phyloP scores from a whole-genome alignment of 345 rosid species.

The Brassica cretica region DNA sequence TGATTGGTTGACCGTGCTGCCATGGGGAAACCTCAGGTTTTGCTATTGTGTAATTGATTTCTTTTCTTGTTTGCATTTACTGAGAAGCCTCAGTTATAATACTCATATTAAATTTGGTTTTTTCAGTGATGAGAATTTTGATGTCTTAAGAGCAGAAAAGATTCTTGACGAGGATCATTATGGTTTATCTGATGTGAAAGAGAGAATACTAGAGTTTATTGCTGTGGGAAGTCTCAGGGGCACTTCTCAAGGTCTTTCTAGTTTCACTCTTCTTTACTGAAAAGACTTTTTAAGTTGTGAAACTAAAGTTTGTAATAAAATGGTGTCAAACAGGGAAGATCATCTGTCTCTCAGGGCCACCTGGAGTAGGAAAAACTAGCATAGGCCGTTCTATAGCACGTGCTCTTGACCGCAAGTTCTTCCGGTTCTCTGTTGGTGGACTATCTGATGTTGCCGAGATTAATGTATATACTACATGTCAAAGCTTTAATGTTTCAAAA shows the following conservation, averaged over 20 bases:
- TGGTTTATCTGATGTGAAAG: slow-evolving; percentile 89
- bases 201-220: slow-evolving; percentile 85
- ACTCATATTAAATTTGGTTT: neutral
- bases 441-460: slow-evolving; percentile 86
- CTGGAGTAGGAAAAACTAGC: slow-evolving; percentile 98
- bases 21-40: slow-evolving; percentile 90
- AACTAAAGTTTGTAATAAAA: slow-evolving; percentile 23
- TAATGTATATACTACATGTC: slow-evolving; percentile 53
- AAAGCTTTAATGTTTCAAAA: neutral
- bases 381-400: slow-evolving; percentile 93
- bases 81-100: neutral
- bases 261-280: neutral
- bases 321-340: slow-evolving; percentile 67
- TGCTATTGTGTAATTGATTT: neutral
- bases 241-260: slow-evolving; percentile 65
- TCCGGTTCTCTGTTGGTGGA: slow-evolving; percentile 92
- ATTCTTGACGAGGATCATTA: slow-evolving; percentile 95
- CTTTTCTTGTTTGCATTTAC: neutral
- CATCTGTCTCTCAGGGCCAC: slow-evolving; percentile 95
- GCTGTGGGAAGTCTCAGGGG: slow-evolving; percentile 92
- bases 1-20: slow-evolving; percentile 89
- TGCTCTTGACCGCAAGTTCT: slow-evolving; percentile 84
- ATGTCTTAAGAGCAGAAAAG: slow-evolving; percentile 67
- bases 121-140: slow-evolving; percentile 84
- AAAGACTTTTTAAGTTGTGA: neutral